A percentile compares a stretch with the other conserved stretches of the same genome.
Conservation (phyloP, 345 rosid genomes). For the Conringia planisiliqua region DNA sequence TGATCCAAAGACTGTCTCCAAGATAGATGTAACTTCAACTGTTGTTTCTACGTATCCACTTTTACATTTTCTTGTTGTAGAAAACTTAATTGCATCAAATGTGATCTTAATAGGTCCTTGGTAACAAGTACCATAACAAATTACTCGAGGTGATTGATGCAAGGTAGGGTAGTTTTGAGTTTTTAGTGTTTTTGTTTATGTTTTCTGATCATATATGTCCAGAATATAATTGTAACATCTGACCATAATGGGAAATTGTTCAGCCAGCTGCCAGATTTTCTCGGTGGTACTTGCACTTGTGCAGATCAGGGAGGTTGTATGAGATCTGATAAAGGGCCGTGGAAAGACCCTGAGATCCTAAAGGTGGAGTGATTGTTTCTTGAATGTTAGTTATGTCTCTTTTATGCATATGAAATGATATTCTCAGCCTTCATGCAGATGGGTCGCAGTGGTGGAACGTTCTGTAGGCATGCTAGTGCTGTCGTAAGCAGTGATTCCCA, state of each 20-base stretch:
- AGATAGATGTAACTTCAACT: slow-evolving; percentile 59
- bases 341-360: slow-evolving; percentile 80
- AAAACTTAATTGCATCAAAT: neutral
- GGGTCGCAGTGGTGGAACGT: slow-evolving; percentile 58
- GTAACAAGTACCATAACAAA: slow-evolving; percentile 71
- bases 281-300: slow-evolving; percentile 86
- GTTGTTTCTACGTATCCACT: neutral
- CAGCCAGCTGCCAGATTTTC: slow-evolving; percentile 91
- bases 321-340: slow-evolving; percentile 91
- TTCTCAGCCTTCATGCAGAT: slow-evolving; percentile 43
- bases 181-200: neutral
- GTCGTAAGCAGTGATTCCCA: slow-evolving; percentile 50
- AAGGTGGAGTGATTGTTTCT: slow-evolving; percentile 44
- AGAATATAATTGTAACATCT: neutral
- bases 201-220: neutral
- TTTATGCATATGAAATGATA: slow-evolving; percentile 1
- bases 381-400: neutral
- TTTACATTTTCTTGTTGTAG: neutral
- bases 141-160: slow-evolving; percentile 86
- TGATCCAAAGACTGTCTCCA: slow-evolving; percentile 82
- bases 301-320: slow-evolving; percentile 83
- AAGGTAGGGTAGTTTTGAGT: slow-evolving; percentile 42
- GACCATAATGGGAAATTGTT: slow-evolving; percentile 25
- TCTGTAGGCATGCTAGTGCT: slow-evolving; percentile 51
- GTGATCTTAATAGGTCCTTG: slow-evolving; percentile 65